Evolutionary conservation across 139 green algal species (phyloP).

Genomic region (Haematococcus sp.): DNA sequence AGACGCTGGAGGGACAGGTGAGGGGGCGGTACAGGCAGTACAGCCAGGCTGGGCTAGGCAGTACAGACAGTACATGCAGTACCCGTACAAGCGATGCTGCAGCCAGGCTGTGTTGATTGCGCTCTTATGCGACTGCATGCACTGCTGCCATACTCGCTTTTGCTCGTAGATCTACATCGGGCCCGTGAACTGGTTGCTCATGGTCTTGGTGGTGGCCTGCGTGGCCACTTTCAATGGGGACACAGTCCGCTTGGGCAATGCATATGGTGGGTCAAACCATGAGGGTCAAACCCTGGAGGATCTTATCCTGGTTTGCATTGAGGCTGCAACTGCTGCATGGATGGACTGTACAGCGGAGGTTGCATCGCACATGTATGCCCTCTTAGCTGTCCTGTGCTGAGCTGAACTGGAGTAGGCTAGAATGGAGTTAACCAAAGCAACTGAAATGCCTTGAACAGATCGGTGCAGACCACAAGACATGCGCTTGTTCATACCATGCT

Average conservation of each 20-base stretch:
- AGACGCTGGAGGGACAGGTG: not conserved
- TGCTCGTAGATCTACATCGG: conserved; percentile 29
- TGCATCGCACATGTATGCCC: too few relatives aligned
- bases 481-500: too few relatives aligned
- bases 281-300: not conserved
- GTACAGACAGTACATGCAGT: not conserved
- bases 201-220: conserved; percentile 17
- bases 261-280: conserved; percentile 13
- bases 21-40: not conserved
- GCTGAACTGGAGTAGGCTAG: too few relatives aligned
- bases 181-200: conserved; percentile 22
- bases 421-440: too few relatives aligned
- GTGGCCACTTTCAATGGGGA: conserved; percentile 27
- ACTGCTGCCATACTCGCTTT: not conserved
- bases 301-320: too few relatives aligned
- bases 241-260: conserved; percentile 4
- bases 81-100: not conserved
- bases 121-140: not conserved
- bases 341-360: too few relatives aligned
- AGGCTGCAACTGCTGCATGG: not conserved
- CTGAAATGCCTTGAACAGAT: too few relatives aligned
- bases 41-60: not conserved
- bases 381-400: not conserved
- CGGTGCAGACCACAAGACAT: not conserved
- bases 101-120: too few relatives aligned